Percentiles rank a stretch among this genome's conserved stretches.
Conservation (phyloP, 2,329 filamentous ascomycete species). For the Penicillium sp. region DNA sequence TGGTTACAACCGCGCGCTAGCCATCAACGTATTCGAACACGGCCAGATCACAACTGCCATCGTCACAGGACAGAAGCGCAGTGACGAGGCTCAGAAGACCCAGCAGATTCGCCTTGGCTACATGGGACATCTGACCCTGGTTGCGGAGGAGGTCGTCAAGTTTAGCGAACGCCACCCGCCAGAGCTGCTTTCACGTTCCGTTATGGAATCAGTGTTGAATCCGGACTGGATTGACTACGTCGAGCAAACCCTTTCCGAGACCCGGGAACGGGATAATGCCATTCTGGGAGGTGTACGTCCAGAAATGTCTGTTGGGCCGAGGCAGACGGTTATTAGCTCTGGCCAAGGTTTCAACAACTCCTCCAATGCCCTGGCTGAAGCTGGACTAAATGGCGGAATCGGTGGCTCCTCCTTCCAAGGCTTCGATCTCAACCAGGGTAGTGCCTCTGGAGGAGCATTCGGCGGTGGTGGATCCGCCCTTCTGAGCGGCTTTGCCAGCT, state of each 20-base stretch:
- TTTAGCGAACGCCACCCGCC: conserved; percentile 93
- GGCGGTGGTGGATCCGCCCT: conserved; percentile 65
- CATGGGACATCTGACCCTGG: conserved; percentile 96
- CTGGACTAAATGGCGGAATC: conserved; percentile 69
- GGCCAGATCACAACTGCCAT: conserved; percentile 89
- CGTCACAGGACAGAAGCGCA: conserved; percentile 82
- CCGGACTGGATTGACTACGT: conserved; percentile 93
- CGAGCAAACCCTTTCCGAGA: conserved; percentile 88
- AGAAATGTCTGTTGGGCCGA: conserved; percentile 79
- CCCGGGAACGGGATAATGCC: conserved; percentile 94
- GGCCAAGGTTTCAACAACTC: conserved; percentile 61
- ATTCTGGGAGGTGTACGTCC: conserved; percentile 93
- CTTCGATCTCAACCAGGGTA: conserved; percentile 67
- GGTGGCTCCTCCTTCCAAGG: conserved; percentile 51
- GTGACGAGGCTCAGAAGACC: conserved; percentile 78
- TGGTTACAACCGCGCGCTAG: conserved; percentile 84
- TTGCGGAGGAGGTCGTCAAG: conserved; percentile 97
- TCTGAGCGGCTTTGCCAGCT: conserved; percentile 88
- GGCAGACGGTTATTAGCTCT: conserved; percentile 64
- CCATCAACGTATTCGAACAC: conserved; percentile 87
- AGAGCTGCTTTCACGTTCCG: conserved; percentile 76
- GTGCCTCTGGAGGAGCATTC: conserved; percentile 69
- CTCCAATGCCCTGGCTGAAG: conserved; percentile 68
- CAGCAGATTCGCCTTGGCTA: conserved; percentile 92
- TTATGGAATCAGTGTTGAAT: conserved; percentile 85